Base-by-base conservation (phyloP, 768 basidiomycete species). In the Suillus subaureus region DNA sequence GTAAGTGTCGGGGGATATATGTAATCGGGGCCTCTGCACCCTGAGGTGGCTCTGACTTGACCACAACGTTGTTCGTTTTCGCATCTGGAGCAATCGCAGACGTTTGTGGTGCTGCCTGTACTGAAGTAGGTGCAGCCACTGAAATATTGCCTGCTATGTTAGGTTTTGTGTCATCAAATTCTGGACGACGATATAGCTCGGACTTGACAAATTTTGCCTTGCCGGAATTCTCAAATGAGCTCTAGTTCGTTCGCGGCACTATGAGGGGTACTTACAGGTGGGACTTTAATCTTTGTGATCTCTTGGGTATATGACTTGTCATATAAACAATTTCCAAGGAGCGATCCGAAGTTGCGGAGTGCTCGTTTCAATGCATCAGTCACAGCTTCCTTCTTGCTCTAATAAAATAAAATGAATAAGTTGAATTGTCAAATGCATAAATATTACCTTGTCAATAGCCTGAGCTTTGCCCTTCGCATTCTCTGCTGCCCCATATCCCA, bases 341-440 rank as follows among this genome's bases (percentile, higher is more conserved):
- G 80, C 74, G 96, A 97, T 47, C 97, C 97, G 73, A 99, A 99
- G 68, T 89, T 94, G 31, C 94, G 84, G 11, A 99, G 83, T 1
- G 95, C 88, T 39, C 97, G 89, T 77, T 99, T 99, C 62, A 97
- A 80, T 0, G 85, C 97, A 70, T 99, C 97, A 0, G 97, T 99
- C 0, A 98, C 90, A 2, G 97, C 96, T 75, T 99, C 97, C 71
- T 99, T 99, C 84, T 98, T 98, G 74, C 93, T 95, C 97, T 99
- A 70, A 60, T n/a, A 62, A 26, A 18, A 58, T 28, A 64, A 63
- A 18, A 56, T 45, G 54, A 58, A 61, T 51, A 15, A 67, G 26
- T 57, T 23, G 49, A 61, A 47, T 31, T 54, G 42, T 13, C 4
- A 66, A 15, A 26, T 55, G 31, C 40, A 18, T n/a, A 13, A 16